phyloP scores from a whole-genome alignment of 495 filamentous ascomycete genomes.

The Penicillium psychrofluorescens region DNA sequence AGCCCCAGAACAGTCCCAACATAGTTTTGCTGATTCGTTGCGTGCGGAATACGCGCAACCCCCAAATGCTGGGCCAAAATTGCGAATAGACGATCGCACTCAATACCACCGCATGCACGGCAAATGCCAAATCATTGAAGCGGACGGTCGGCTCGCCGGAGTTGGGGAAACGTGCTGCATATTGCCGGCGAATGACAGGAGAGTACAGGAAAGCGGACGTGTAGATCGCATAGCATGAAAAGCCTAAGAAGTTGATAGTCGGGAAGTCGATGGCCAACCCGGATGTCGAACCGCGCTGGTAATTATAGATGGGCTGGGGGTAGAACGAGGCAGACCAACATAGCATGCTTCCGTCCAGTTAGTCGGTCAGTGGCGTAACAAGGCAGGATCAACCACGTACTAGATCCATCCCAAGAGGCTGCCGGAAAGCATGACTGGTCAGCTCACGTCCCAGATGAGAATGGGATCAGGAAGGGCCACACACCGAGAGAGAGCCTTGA shows the following conservation, averaged over 20 bases:
- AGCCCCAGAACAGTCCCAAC: constrained; percentile 59
- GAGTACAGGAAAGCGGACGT: constrained; percentile 71
- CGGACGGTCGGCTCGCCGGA: constrained; percentile 73
- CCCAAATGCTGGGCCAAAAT: constrained; percentile 66
- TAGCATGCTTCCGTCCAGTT: constrained; percentile 36
- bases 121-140: constrained; percentile 86
- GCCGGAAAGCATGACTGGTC: background rate
- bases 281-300: constrained; percentile 61
- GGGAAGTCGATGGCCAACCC: constrained; percentile 86
- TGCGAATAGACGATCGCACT: constrained; percentile 63
- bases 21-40: constrained; percentile 59
- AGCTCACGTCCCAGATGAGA: background rate
- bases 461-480: constrained; percentile 3
- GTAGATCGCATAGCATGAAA: constrained; percentile 69
- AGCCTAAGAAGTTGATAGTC: constrained; percentile 75
- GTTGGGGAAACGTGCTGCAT: constrained; percentile 69
- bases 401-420: constrained; percentile 40
- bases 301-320: constrained; percentile 78
- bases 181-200: constrained; percentile 67
- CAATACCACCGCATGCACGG: constrained; percentile 66
- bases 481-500: constrained; percentile 38
- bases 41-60: constrained; percentile 51
- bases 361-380: no score
- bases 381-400: constrained; percentile 16
- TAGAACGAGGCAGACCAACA: constrained; percentile 89